phyloP scores from a whole-genome alignment of 305 asterid species.

The Stenogyne calaminthoides region DNA sequence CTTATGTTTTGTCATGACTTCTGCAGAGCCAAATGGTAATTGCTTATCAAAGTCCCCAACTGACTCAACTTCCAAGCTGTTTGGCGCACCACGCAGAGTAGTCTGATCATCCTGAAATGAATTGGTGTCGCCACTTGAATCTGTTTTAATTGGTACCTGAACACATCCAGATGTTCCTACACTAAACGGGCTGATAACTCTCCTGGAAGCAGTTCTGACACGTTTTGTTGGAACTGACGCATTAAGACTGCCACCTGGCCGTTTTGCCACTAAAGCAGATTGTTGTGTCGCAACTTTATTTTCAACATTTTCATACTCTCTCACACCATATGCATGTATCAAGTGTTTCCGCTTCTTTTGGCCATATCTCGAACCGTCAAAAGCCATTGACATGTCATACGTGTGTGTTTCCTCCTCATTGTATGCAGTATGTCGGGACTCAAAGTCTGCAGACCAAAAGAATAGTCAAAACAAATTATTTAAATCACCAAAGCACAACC shows the following conservation, averaged over 20 bases:
- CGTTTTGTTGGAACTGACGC: constrained; percentile 90
- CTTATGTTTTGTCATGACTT: constrained; percentile 61
- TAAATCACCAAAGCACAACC: constrained; percentile 32
- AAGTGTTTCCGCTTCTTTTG: constrained; percentile 67
- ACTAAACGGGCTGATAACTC: constrained; percentile 63
- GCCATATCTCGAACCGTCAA: constrained; percentile 55
- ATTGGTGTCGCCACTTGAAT: constrained; percentile 93
- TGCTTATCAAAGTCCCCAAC: constrained; percentile 66
- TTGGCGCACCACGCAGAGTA: constrained; percentile 64
- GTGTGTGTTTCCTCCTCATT: constrained; percentile 69
- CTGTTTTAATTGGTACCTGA: constrained; percentile 67
- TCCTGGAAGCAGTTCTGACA: constrained; percentile 81
- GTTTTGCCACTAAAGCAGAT: constrained; percentile 55
- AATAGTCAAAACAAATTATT: constrained; percentile 32
- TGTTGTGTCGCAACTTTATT: constrained; percentile 54
- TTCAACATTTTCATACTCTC: constrained; percentile 57
- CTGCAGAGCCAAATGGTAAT: constrained; percentile 59
- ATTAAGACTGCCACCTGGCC: constrained; percentile 73
- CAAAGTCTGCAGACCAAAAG: constrained; percentile 51
- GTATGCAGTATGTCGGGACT: constrained; percentile 57
- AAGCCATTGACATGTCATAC: constrained; percentile 53
- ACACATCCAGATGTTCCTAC: constrained; percentile 68
- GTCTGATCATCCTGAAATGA: constrained; percentile 93
- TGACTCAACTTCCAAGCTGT: constrained; percentile 75
- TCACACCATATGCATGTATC: constrained; percentile 51